phyloP scores from a whole-genome alignment of 2,329 filamentous ascomycete species.

The Zymoseptoria passerinii region DNA sequence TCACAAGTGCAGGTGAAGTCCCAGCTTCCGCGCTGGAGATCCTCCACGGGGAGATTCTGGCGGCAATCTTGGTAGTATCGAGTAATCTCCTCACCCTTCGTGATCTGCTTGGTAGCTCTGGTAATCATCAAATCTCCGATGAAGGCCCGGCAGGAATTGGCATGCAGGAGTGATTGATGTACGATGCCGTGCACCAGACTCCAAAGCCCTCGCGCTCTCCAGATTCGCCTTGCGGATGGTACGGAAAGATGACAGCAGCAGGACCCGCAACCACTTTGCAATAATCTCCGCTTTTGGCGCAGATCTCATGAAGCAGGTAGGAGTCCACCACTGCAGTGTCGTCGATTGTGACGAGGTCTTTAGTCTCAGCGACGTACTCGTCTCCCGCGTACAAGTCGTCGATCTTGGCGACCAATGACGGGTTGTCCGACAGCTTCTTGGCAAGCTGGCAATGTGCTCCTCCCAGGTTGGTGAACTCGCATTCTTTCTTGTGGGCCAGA shows the following conservation, averaged over 20 bases:
- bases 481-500: no score
- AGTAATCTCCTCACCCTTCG: conserved; percentile 10
- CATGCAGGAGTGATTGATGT: conserved; percentile 12
- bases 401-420: conserved; percentile 1
- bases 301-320: conserved; percentile 10
- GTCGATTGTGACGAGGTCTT: not conserved
- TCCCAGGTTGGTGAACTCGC: not conserved
- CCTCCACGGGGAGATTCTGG: conserved; percentile 1
- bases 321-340: conserved; percentile 9
- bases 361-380: not conserved
- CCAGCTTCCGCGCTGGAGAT: conserved; percentile 2
- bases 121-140: conserved; percentile 8
- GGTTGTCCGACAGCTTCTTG: not conserved
- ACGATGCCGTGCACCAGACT: conserved; percentile 5
- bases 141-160: conserved; percentile 10
- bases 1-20: conserved; percentile 6
- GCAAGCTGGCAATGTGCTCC: conserved; percentile 8
- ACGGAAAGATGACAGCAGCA: not conserved
- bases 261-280: not conserved
- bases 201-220: not conserved
- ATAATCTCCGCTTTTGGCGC: no score
- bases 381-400: conserved; percentile 4
- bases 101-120: conserved; percentile 5
- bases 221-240: not conserved
- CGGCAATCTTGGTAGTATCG: conserved; percentile 7